Conservation (phyloP, 2,329 filamentous ascomycete genomes). For the Mariannaea sp. region DNA sequence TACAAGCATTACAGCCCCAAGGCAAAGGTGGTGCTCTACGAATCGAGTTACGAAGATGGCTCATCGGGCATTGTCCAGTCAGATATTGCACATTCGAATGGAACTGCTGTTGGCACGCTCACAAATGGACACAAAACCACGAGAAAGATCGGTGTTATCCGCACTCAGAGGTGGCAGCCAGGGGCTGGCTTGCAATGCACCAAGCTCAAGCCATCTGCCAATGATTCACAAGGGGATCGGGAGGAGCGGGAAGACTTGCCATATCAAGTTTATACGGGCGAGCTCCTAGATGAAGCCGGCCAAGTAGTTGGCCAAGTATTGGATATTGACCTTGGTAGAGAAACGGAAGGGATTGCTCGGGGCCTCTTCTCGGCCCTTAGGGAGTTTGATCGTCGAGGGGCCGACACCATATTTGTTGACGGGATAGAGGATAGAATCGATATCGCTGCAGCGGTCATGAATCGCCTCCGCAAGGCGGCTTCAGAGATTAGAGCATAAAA, state of each 20-base stretch:
- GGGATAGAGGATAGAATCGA: slow-evolving; percentile 80
- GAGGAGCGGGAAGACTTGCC: slow-evolving; percentile 38
- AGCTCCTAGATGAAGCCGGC: slow-evolving; percentile 43
- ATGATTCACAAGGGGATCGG: slow-evolving; percentile 28
- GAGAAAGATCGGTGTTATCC: slow-evolving; percentile 56
- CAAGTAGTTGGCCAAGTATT: slow-evolving; percentile 53
- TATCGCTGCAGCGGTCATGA: slow-evolving; percentile 86
- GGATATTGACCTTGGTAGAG: slow-evolving; percentile 74
- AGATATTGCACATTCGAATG: slow-evolving; percentile 41
- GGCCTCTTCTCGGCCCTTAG: slow-evolving; percentile 86
- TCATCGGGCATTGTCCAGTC: slow-evolving; percentile 43
- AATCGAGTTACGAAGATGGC: slow-evolving; percentile 53
- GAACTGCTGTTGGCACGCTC: slow-evolving; percentile 30
- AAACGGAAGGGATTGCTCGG: slow-evolving; percentile 77
- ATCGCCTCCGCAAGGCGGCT: slow-evolving; percentile 78
- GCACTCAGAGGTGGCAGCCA: slow-evolving; percentile 58
- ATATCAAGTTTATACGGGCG: slow-evolving; percentile 49
- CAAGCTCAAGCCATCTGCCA: slow-evolving; percentile 31
- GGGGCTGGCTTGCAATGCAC: slow-evolving; percentile 48
- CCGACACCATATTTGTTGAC: slow-evolving; percentile 88
- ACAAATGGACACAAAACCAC: slow-evolving; percentile 23
- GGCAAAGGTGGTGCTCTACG: slow-evolving; percentile 83
- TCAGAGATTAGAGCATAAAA: slow-evolving; percentile 59
- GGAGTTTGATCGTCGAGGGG: slow-evolving; percentile 78
- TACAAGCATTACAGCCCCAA: slow-evolving; percentile 97